Conservation (phyloP, 2,329 filamentous ascomycete genomes). For the Hypoxylon sp. region DNA sequence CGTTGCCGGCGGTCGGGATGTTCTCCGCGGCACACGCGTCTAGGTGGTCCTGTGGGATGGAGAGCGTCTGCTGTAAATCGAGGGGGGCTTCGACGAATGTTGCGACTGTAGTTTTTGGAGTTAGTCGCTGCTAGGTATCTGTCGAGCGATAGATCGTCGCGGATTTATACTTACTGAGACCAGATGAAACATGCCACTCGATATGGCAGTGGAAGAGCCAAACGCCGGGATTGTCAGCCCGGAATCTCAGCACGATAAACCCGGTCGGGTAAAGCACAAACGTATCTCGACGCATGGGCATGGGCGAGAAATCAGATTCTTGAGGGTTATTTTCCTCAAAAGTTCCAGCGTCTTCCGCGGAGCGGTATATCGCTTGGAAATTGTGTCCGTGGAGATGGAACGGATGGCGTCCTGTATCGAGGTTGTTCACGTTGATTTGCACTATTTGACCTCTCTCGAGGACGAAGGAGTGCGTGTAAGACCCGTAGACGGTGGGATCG, state of each 20-base stretch:
- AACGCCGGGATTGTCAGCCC: conserved; percentile 76
- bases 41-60: conserved; percentile 72
- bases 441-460: conserved; percentile 78
- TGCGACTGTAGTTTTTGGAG: conserved; percentile 56
- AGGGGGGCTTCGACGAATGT: conserved; percentile 75
- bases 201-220: conserved; percentile 87
- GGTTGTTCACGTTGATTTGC: conserved; percentile 83
- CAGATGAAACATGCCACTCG: conserved; percentile 80
- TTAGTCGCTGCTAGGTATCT: conserved; percentile 14
- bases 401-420: conserved; percentile 78
- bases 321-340: conserved; percentile 65
- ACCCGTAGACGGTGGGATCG: conserved; percentile 75
- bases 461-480: conserved; percentile 76
- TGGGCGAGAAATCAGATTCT: conserved; percentile 63
- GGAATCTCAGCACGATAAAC: conserved; percentile 77
- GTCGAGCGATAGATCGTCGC: neutral
- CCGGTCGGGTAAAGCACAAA: conserved; percentile 75
- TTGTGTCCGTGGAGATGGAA: conserved; percentile 85
- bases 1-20: conserved; percentile 75
- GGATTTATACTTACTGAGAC: conserved; percentile 61
- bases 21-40: conserved; percentile 69
- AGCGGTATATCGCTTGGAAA: conserved; percentile 78
- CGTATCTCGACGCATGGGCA: conserved; percentile 78
- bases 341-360: conserved; percentile 69
- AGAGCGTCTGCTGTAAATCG: conserved; percentile 71